Evolutionary conservation across 1,284 basidiomycete species (phyloP), one percentile per base, ranked within the genome.

Genomic region (Exobasidium cylindrosporum): DNA sequence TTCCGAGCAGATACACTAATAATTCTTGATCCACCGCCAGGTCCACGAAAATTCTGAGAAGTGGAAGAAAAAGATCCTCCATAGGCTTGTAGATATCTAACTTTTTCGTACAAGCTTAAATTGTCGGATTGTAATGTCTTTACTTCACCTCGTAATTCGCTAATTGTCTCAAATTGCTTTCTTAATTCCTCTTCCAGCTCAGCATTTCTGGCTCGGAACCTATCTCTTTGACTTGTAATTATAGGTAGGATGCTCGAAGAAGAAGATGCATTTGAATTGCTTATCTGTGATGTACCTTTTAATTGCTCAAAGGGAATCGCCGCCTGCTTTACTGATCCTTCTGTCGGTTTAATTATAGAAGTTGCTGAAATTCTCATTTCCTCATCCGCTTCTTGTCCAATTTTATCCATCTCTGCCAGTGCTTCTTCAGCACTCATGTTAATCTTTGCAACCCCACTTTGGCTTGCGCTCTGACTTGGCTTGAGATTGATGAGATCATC

Each of bases 161-260:
- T 91, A 68, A 97, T 93, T 57, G 88, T 87, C 66, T 93, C 90
- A 82, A 91, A 95, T 80, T 97, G 94, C 70, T 88, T 91, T 52
- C 92, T 88, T 6, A 98, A 85, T 82, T 98, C 93, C 83, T 97
- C 93, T 82, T 99, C 95, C 10, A 98, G 85, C 79, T 98, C 95
- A 21, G 91, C 89, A 77, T 97, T 97, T 17, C 95, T 86, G 77
- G 92, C 90, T 56, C 94, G 85, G 85, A 97, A 97, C 4, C 94
- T 86, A 78, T 98, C 95, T 61, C 94, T 85, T 80, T 99, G 96
- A 68, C 89, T 90, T 0, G 95, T 97, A 43, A 98, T 94, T 69
- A 98, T 97, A 50, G 76, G 67, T 0, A 78, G 59, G 43, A 77
- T 62, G 40, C 50, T 45, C 17, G 7, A 52, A 54, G n/a, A 21